These are phyloP conservation scores for Fusarium sp. DNA, from an alignment of 2,329 filamentous ascomycete species.

Conservation along the genomic window DNA sequence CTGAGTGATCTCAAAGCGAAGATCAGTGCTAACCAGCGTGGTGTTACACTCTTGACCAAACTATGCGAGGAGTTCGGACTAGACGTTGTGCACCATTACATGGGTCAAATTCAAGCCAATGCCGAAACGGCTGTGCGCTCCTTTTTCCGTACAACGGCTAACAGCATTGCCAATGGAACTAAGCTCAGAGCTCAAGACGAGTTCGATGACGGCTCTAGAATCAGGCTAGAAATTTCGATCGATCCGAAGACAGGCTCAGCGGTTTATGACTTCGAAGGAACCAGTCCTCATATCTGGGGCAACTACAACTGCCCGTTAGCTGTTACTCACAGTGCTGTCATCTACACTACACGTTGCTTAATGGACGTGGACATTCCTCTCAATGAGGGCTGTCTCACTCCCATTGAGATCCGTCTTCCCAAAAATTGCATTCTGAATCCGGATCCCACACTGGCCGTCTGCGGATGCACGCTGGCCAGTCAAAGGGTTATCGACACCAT, in stretches of 20 bases:
- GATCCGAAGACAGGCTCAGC: conserved; percentile 52
- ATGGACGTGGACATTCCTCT: conserved; percentile 57
- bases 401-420: conserved; percentile 55
- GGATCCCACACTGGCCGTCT: conserved; percentile 52
- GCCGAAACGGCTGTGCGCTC: conserved; percentile 55
- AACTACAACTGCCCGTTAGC: conserved; percentile 57
- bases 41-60: conserved; percentile 52
- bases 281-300: conserved; percentile 54
- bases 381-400: conserved; percentile 58
- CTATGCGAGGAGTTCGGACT: conserved; percentile 55
- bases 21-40: conserved; percentile 61
- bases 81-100: conserved; percentile 55
- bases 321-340: conserved; percentile 58
- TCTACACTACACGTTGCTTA: conserved; percentile 57
- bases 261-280: conserved; percentile 57
- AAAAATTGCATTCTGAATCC: conserved; percentile 54
- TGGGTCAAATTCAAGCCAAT: conserved; percentile 57
- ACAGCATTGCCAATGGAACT: neutral
- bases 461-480: conserved; percentile 73
- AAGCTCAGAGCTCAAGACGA: conserved; percentile 59
- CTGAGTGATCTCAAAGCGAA: conserved; percentile 62
- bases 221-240: conserved; percentile 54
- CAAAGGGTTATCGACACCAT: conserved; percentile 55
- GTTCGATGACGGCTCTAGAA: conserved; percentile 57
- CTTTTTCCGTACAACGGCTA: conserved; percentile 34